phyloP scores from a whole-genome alignment of 352 stramenopile genomes.

The Phytopythium boreale region DNA sequence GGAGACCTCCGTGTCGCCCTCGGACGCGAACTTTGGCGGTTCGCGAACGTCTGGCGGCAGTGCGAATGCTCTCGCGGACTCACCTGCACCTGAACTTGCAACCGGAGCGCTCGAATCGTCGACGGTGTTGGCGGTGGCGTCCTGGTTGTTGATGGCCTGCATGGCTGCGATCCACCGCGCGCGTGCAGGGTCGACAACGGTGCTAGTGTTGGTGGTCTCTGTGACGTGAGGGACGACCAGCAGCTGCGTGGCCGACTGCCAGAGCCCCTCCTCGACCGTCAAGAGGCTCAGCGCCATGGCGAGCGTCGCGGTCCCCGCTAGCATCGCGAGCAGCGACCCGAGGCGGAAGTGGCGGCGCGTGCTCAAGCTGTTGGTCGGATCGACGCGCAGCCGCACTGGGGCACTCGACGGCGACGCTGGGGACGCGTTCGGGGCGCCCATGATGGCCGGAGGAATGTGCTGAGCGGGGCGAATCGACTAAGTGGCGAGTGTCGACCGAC shows the following conservation, averaged over 20 bases:
- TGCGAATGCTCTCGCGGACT: neutral
- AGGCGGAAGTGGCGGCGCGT: neutral
- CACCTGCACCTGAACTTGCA: neutral
- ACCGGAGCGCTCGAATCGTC: neutral
- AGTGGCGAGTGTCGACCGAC: neutral
- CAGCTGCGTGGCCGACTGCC: neutral
- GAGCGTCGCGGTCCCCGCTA: neutral
- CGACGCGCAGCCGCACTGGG: neutral
- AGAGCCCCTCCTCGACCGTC: neutral
- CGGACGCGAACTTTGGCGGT: neutral
- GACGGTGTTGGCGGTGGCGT: neutral
- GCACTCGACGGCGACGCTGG: neutral
- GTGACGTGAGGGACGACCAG: neutral
- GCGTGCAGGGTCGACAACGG: neutral
- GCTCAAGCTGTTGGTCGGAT: neutral
- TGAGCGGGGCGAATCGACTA: neutral
- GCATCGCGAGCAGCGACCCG: neutral
- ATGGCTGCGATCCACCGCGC: neutral
- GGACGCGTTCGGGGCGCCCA: neutral
- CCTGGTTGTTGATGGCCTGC: neutral
- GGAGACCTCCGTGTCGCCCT: neutral
- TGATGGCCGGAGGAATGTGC: neutral
- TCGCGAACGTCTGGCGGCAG: neutral
- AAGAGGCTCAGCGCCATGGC: neutral
- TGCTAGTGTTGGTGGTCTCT: neutral